Evolutionary conservation across 1,284 basidiomycete species (phyloP), one percentile per base, ranked within the genome.

Genomic region (Austropuccinia psidii): DNA sequence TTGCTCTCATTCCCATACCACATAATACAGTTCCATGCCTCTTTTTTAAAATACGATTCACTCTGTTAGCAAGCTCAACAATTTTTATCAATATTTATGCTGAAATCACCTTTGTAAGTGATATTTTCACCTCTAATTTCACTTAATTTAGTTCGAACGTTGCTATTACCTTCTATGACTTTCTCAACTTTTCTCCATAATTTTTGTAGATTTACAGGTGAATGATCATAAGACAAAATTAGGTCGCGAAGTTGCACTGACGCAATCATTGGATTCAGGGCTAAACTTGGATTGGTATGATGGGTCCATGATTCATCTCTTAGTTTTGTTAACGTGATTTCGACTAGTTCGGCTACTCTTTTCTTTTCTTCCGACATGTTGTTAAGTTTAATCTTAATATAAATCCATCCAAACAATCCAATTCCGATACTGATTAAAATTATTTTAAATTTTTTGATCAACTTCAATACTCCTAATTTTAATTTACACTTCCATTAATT

Each of bases 81-180:
- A 96, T 89, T 77, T 89, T 85, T 75, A 86, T 83, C 81, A 89
- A 89, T n/a, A n/a, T n/a, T n/a, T n/a, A n/a, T n/a, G n/a, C n/a
- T n/a, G n/a, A n/a, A n/a, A n/a, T n/a, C n/a, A n/a, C n/a, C n/a
- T n/a, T n/a, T n/a, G n/a, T n/a, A n/a, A n/a, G n/a, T 81, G 78
- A 83, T 81, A 75, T 83, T 81, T 77, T 85, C 95, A 62, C 92
- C 93, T 75, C 85, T 84, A 57, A 91, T 86, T 82, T 98, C 93
- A 80, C 91, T 89, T 75, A 95, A 84, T 79, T 91, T 89, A 31
- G 88, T 88, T 72, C 91, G 86, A 21, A 98, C 91, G 81, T 99
- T 99, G 21, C 92, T 87, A 82, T 99, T 98, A 69, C 87, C 87
- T 82, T 98, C 95, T 1, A 98, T 91, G 55, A 93, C 83, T 60